Percentiles rank a stretch among this genome's conserved stretches.
Conservation (phyloP, 2,329 filamentous ascomycete genomes). For the Emericellopsis cladophorae region DNA sequence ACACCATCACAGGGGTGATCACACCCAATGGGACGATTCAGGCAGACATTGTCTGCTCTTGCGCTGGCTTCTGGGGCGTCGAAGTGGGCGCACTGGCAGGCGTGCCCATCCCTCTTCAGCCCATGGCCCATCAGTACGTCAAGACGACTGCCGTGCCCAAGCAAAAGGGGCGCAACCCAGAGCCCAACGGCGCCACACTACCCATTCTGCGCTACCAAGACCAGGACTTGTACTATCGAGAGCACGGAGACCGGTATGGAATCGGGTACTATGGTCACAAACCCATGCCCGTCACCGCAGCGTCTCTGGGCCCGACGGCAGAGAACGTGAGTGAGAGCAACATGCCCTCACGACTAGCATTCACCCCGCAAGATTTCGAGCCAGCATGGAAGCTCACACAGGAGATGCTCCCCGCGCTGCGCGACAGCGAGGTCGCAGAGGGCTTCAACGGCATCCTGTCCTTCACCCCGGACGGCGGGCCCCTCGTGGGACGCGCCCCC, state of each 20-base stretch:
- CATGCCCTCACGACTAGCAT: constrained; percentile 50
- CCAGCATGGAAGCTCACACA: constrained; percentile 45
- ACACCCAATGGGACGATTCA: constrained; percentile 34
- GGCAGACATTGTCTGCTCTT: constrained; percentile 49
- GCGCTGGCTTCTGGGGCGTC: constrained; percentile 54
- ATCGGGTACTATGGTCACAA: constrained; percentile 54
- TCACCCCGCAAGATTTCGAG: constrained; percentile 46
- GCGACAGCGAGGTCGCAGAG: constrained; percentile 36
- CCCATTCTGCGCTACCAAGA: constrained; percentile 53
- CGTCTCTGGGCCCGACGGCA: constrained; percentile 37
- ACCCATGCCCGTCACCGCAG: constrained; percentile 46
- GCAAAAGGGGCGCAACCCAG: constrained; percentile 19
- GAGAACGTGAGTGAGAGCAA: constrained; percentile 41
- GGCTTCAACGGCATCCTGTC: constrained; percentile 57
- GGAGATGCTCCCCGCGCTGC: constrained; percentile 38
- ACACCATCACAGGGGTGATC: constrained; percentile 41
- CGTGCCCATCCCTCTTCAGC: constrained; percentile 42
- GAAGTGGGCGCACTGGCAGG: constrained; percentile 50
- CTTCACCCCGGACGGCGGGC: constrained; percentile 51
- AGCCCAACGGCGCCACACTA: constrained; percentile 33
- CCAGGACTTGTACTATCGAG: constrained; percentile 50
- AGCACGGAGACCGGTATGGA: constrained; percentile 49
- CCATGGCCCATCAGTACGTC: constrained; percentile 50
- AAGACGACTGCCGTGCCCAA: constrained; percentile 42
- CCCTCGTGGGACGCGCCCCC: constrained; percentile 44